Conservation (phyloP, 306 rosid genomes). For the Oxytropis ochrocephala region DNA sequence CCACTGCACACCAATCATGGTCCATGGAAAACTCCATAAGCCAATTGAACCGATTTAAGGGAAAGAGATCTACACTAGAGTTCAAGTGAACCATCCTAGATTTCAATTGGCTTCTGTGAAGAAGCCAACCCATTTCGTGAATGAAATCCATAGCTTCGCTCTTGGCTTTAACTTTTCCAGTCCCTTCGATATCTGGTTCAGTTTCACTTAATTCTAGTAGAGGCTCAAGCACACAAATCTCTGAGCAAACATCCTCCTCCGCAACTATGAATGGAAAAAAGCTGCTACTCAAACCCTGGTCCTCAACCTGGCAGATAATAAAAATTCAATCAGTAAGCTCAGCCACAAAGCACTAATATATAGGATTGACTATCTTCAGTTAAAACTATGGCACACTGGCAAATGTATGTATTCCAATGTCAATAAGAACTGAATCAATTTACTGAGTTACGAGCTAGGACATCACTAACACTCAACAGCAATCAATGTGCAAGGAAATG, state of each 20-base stretch:
- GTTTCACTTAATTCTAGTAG: constrained; percentile 46
- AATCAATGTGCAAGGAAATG: neutral
- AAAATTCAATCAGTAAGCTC: constrained; percentile 9
- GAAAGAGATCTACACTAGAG: constrained; percentile 44
- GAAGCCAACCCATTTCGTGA: constrained; percentile 96
- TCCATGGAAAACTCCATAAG: constrained; percentile 90
- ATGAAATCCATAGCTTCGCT: constrained; percentile 80
- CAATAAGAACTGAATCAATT: neutral
- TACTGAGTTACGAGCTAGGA: constrained; percentile 8
- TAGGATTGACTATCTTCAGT: neutral
- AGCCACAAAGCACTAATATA: constrained; percentile 12
- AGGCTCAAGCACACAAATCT: constrained; percentile 69
- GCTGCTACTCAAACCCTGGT: constrained; percentile 83
- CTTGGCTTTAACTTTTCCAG: constrained; percentile 40
- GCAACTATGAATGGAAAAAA: constrained; percentile 87
- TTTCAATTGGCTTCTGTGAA: constrained; percentile 65
- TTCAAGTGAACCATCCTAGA: constrained; percentile 54
- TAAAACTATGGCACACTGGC: constrained; percentile 1
- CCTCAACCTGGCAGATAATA: constrained; percentile 63
- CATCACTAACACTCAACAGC: neutral
- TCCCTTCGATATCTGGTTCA: constrained; percentile 29
- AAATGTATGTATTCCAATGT: neutral
- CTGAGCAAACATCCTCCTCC: constrained; percentile 85
- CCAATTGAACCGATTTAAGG: constrained; percentile 67
- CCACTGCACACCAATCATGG: constrained; percentile 85